Evolutionary conservation across 176 grass and related monocot species (phyloP), one percentile per base, ranked within the genome.

Genomic region (Poa annua): DNA sequence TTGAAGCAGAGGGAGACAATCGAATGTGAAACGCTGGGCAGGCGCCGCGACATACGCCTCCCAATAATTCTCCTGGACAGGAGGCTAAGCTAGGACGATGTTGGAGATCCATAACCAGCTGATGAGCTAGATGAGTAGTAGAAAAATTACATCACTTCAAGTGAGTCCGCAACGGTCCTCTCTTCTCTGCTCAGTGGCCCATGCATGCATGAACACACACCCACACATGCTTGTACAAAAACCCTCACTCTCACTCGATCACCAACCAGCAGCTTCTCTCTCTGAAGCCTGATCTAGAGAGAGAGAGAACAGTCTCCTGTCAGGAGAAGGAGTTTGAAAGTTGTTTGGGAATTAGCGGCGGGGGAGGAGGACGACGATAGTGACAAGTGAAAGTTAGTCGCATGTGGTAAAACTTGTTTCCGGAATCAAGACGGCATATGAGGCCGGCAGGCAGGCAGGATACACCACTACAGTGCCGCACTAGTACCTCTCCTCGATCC

Each of bases 311-410:
- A 41, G 80, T 83, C 32, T 15, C 63, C 53, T 78, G 74, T 53
- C 79, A 60, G 66, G 57, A 79, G 81, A 79, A 29, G 49, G 81
- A 35, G 54, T 67, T 80, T 81, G 82, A 88, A 80, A 88, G 59
- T 68, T 39, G 76, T 75, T 75, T 76, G 69, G 69, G 77, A 69
- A 14, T 22, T 41, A 51, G 56, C 54, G 65, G 24, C 11, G 24
- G 24, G 66, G 47, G 44, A 13, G 14, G 21, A 26, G 17, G 55
- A 76, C 19, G 71, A 85, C 34, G 74, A 78, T 64, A 77, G 88
- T 86, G 83, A 86, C 83, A 66, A 89, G 83, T 79, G 79, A 83
- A 90, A 83, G 80, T 74, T 83, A 59, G 48, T 68, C 83, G 74
- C 74, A 74, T 83, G 67, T 42, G 74, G 59, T 83, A 60, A 86